phyloP scores from a whole-genome alignment of 164 flowering plant genomes.

The Dillenia turbinata region DNA sequence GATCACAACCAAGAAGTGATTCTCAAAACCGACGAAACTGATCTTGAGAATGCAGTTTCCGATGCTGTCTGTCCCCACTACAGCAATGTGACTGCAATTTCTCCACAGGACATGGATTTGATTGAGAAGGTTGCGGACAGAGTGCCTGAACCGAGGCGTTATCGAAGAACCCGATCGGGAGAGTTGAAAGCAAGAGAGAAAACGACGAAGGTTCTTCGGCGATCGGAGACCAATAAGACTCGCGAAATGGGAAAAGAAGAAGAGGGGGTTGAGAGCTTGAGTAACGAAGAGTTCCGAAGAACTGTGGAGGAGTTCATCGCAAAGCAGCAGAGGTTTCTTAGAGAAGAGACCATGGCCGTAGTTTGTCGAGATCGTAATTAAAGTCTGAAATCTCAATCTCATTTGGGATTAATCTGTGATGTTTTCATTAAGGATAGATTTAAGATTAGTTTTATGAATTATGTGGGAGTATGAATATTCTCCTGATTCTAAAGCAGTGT shows the following conservation, averaged over 20 bases:
- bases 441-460: too few relatives aligned
- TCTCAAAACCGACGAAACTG: too few relatives aligned
- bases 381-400: too few relatives aligned
- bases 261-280: conserved; percentile 27
- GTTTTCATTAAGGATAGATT: too few relatives aligned
- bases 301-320: conserved; percentile 43
- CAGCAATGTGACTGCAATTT: background rate
- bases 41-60: background rate
- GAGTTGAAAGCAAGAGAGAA: background rate
- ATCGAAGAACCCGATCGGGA: conserved; percentile 28
- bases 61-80: background rate
- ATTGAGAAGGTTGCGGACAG: background rate
- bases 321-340: conserved; percentile 26
- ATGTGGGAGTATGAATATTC: too few relatives aligned
- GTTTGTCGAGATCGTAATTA: background rate
- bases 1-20: too few relatives aligned
- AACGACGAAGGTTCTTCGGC: conserved; percentile 3
- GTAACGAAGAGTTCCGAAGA: conserved; percentile 39
- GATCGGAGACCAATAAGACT: conserved; percentile 24
- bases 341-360: conserved; percentile 21
- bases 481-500: too few relatives aligned
- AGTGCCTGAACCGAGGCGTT: conserved; percentile 9
- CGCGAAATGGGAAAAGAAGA: background rate
- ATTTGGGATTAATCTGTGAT: too few relatives aligned
- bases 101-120: background rate